These are phyloP conservation scores for Cutaneotrichosporon cavernicola DNA, from an alignment of 1,284 basidiomycete species.

Conservation along the genomic window DNA sequence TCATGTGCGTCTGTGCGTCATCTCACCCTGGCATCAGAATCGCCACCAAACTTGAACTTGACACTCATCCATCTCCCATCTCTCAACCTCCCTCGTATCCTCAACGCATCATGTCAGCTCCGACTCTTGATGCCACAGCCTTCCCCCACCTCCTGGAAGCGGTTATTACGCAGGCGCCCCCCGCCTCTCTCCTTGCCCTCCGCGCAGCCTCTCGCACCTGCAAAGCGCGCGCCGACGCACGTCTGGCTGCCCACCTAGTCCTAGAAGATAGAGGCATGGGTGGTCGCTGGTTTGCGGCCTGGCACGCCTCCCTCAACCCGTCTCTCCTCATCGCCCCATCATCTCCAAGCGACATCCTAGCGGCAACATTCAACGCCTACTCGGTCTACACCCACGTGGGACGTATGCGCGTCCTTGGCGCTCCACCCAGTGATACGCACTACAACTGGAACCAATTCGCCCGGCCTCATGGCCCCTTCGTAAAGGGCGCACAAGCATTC, in stretches of 20 bases:
- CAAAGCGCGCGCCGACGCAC: constrained; percentile 5
- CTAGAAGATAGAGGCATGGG: constrained; percentile 8
- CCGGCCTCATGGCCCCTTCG: background rate
- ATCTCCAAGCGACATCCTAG: background rate
- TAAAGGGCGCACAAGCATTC: background rate
- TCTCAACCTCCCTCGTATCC: background rate
- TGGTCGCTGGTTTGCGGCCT: constrained; percentile 6
- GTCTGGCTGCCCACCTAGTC: background rate
- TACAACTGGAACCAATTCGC: constrained; percentile 5
- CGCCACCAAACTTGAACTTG: background rate
- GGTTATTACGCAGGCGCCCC: constrained; percentile 9
- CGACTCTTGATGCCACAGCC: constrained; percentile 11
- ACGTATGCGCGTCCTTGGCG: background rate
- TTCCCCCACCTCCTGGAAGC: constrained; percentile 19
- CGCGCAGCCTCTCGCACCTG: background rate
- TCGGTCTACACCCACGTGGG: background rate
- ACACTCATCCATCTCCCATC: background rate
- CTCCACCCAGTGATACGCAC: background rate
- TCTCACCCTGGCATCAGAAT: background rate
- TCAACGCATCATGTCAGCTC: background rate
- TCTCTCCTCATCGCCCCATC: background rate
- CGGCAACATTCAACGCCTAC: background rate
- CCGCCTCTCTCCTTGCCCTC: constrained; percentile 9
- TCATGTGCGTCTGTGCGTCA: background rate
- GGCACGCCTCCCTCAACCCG: constrained; percentile 9